Base-by-base conservation (phyloP, 352 stramenopile genomes). In the Phytopythium chamaehyphon region DNA sequence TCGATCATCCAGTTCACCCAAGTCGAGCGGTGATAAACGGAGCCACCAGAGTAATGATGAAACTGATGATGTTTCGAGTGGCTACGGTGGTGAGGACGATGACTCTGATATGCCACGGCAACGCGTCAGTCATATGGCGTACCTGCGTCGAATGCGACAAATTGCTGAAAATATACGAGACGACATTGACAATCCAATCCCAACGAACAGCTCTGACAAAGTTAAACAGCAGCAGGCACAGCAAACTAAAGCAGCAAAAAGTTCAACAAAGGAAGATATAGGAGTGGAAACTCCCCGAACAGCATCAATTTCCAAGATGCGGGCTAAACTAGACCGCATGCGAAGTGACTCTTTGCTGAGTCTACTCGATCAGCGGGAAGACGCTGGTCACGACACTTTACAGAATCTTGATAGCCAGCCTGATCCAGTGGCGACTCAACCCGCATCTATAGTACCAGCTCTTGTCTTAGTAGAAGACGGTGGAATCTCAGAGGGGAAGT, bases 51-150 rank as follows among this genome's bases (percentile, higher is more conserved):
- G 23, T 21, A 56, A 59, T 16, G 55, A 35, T 40, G 62, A 66
- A 12, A 26, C 35, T 42, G 42, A 22, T 14, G 46, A 19, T 22
- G 15, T 18, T 21, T 61, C 51, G 36, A 60, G 37, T 6, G 54
- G 55, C 16, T 71, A 74, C 39, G 56, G 22, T 12, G 61, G 47
- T 43, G 75, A 59, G 24, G 55, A 66, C 16, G 51, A 71, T 14
- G 72, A 82, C 14, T 59, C 59, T 2, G 72, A 84, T 12, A 23
- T 87, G 23, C 76, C 78, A 50, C 42, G 63, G 15, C 71, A 86
- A 22, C 75, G 78, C 3, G 63, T 86, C 19, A 68, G 73, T 45
- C 78, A 90, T 55, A 71, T 90, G 73, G 76, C 83, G 44, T 90
- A 88, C 48, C 48, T 90, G 47, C 67, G 74, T 19, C 61, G 70